These are phyloP conservation scores for Penicillium ucsense DNA, from an alignment of 495 filamentous ascomycete genomes.

Conservation along the genomic window DNA sequence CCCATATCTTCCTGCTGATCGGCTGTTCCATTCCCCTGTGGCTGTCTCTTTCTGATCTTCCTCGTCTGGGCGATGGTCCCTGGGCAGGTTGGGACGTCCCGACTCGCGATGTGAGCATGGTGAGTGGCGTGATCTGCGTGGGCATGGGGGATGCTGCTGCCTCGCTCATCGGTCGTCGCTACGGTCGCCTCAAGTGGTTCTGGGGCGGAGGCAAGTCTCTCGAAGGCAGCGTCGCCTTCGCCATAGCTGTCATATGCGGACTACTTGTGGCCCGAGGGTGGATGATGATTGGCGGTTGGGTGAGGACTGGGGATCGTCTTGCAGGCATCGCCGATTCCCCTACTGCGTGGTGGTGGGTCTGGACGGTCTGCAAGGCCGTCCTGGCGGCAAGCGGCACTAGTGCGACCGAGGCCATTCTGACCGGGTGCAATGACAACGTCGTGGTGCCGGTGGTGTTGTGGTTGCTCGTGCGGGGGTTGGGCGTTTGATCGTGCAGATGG, in stretches of 20 bases:
- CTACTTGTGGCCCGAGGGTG: constrained; percentile 62
- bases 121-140: constrained; percentile 85
- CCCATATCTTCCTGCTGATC: constrained; percentile 89
- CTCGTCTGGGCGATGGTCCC: constrained; percentile 39
- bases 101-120: constrained; percentile 69
- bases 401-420: constrained; percentile 88
- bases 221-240: constrained; percentile 84
- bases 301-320: constrained; percentile 21
- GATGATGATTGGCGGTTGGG: constrained; percentile 68
- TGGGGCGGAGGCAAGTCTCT: constrained; percentile 96
- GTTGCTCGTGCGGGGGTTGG: constrained; percentile 73
- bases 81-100: constrained; percentile 65
- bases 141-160: constrained; percentile 93
- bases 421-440: constrained; percentile 98
- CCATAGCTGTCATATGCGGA: constrained; percentile 64
- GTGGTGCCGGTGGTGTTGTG: constrained; percentile 92
- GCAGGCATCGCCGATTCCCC: constrained; percentile 5
- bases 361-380: constrained; percentile 46
- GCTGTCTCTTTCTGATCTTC: constrained; percentile 66
- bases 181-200: constrained; percentile 81
- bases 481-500: constrained; percentile 40
- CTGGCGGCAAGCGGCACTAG: constrained; percentile 72
- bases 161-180: constrained; percentile 82
- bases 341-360: constrained; percentile 23
- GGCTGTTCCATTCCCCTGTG: constrained; percentile 95